Evolutionary conservation across 2,329 filamentous ascomycete species (phyloP).

Genomic region (Dendryphion nanum): DNA sequence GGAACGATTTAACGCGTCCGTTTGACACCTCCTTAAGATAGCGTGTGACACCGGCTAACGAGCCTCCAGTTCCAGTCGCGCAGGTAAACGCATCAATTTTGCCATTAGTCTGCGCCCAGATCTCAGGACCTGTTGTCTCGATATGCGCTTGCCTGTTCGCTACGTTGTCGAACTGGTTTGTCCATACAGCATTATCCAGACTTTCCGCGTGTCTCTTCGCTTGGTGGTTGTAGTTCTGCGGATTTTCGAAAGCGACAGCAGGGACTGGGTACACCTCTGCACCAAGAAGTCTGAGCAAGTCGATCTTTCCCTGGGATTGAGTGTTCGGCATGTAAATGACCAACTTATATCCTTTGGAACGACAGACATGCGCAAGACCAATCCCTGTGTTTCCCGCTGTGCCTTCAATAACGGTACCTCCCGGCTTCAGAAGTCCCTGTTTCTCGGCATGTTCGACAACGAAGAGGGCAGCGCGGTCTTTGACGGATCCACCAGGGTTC

Average conservation of each 20-base stretch:
- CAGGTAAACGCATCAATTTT: constrained; percentile 93
- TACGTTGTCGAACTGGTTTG: constrained; percentile 96
- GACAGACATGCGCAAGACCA: constrained; percentile 93
- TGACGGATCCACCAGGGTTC: constrained; percentile 94
- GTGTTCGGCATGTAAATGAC: constrained; percentile 99
- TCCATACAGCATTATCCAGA: constrained; percentile 91
- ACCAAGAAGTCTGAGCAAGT: constrained; percentile 83
- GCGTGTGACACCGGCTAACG: constrained; percentile 81
- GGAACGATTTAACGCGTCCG: constrained; percentile 78
- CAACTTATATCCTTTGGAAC: constrained; percentile 85
- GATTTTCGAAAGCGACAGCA: constrained; percentile 92
- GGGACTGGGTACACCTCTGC: constrained; percentile 96
- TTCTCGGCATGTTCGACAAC: constrained; percentile 93
- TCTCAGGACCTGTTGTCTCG: constrained; percentile 95
- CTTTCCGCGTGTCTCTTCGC: constrained; percentile 84
- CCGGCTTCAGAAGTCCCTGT: constrained; percentile 74
- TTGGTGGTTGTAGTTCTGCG: constrained; percentile 97
- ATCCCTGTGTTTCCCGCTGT: constrained; percentile 98
- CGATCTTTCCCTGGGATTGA: constrained; percentile 96
- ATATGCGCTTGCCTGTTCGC: constrained; percentile 93
- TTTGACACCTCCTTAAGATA: constrained; percentile 82
- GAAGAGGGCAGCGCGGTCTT: constrained; percentile 93
- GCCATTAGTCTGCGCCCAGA: constrained; percentile 88
- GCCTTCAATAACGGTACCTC: constrained; percentile 93
- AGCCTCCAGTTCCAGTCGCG: constrained; percentile 89